phyloP scores from a whole-genome alignment of 1,139 yeast genomes.

The Hemisphaericaspora xylofermentans region DNA sequence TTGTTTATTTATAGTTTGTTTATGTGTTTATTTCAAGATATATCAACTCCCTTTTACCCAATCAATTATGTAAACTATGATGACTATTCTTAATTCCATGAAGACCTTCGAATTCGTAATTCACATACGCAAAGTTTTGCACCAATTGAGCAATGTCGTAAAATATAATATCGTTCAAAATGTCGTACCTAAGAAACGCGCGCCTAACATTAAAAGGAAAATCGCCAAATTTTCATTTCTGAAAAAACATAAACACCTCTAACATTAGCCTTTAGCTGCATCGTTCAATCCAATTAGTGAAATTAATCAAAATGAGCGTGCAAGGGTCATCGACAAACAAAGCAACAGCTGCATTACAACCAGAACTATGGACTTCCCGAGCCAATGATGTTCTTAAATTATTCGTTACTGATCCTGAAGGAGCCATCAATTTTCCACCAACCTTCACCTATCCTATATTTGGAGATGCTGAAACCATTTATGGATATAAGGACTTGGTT shows the following conservation, averaged over 20 bases:
- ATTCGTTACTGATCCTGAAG: constrained; percentile 51
- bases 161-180: background rate
- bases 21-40: background rate
- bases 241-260: background rate
- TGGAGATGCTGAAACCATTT: constrained; percentile 87
- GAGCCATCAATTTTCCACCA: constrained; percentile 63
- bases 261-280: too few species aligned
- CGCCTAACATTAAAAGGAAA: background rate
- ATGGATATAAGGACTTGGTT: constrained; percentile 73
- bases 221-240: background rate
- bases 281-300: background rate
- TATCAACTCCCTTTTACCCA: background rate
- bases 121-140: background rate
- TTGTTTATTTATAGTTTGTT: background rate
- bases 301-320: background rate
- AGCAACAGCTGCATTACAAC: constrained; percentile 27
- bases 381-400: constrained; percentile 65
- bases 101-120: too few species aligned
- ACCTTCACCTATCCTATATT: constrained; percentile 86
- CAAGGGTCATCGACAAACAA: background rate
- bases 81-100: too few species aligned
- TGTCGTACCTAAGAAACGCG: background rate
- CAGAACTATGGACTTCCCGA: constrained; percentile 68
- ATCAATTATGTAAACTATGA: too few species aligned
- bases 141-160: background rate